Evolutionary conservation across 2,329 filamentous ascomycete genomes (phyloP).

Genomic region (Pseudogymnoascus sp.): DNA sequence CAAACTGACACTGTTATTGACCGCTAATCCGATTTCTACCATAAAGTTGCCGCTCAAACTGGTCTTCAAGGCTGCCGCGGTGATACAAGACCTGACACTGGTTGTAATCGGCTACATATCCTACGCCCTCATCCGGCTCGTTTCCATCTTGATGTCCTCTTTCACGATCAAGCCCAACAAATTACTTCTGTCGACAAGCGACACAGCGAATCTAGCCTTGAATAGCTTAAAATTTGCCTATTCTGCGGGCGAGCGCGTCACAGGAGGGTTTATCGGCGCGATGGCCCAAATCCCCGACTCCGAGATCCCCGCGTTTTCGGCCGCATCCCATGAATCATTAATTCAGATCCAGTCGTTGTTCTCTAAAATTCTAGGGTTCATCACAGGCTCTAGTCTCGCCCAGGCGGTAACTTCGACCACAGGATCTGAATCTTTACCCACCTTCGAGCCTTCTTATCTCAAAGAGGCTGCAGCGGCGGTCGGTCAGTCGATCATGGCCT

Average conservation of each 20-base stretch:
- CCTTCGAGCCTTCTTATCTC: not conserved
- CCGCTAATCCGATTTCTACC: constrained; percentile 69
- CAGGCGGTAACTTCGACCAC: not conserved
- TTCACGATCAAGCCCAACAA: constrained; percentile 1
- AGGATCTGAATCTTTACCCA: not conserved
- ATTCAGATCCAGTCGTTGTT: constrained; percentile 51
- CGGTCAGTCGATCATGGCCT: constrained; percentile 9
- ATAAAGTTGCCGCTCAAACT: constrained; percentile 65
- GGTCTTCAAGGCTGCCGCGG: constrained; percentile 66
- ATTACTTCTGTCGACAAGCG: not conserved
- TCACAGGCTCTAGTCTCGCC: not conserved
- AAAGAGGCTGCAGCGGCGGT: not conserved
- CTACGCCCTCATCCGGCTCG: constrained; percentile 19
- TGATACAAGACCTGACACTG: constrained; percentile 70
- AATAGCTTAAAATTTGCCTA: constrained; percentile 21
- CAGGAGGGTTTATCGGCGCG: constrained; percentile 43
- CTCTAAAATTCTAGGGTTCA: constrained; percentile 8
- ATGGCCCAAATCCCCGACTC: constrained; percentile 39
- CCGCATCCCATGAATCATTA: constrained; percentile 65
- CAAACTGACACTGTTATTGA: constrained; percentile 70
- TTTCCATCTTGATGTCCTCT: not conserved
- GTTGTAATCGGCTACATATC: constrained; percentile 52
- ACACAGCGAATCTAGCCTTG: not conserved
- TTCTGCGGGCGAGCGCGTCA: constrained; percentile 32
- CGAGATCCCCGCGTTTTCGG: constrained; percentile 71